Evolutionary conservation across 768 basidiomycete genomes (phyloP).

Genomic region (Russula sp.): DNA sequence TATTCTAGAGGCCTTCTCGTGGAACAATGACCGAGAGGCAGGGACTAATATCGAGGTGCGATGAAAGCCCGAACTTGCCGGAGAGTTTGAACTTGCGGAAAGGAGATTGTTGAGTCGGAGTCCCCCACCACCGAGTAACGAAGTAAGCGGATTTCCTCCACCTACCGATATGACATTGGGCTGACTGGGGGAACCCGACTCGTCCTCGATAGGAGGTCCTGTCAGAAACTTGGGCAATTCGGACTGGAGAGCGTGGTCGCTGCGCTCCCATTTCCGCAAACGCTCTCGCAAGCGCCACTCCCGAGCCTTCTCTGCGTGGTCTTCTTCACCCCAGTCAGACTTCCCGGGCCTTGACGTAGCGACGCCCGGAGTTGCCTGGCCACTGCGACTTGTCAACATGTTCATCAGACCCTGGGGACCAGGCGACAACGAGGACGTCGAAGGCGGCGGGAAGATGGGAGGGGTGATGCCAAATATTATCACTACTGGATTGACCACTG

Average conservation of each 20-base stretch:
- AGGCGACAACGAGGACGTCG: conserved; percentile 26
- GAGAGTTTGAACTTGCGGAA: conserved; percentile 5
- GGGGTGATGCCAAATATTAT: conserved; percentile 89
- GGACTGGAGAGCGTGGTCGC: conserved; percentile 48
- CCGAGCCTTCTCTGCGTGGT: conserved; percentile 54
- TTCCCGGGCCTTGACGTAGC: conserved; percentile 33
- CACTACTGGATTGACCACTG: conserved; percentile 60
- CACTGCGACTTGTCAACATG: conserved; percentile 39
- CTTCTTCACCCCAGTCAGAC: conserved; percentile 60
- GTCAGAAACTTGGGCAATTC: conserved; percentile 52
- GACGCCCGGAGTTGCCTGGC: conserved; percentile 28
- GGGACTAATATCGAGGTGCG: conserved; percentile 68
- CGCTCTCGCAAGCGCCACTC: conserved; percentile 68
- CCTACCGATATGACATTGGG: conserved; percentile 43
- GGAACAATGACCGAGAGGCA: conserved; percentile 40
- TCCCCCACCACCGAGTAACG: conserved; percentile 24
- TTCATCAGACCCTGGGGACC: conserved; percentile 34
- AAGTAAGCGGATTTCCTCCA: conserved; percentile 32
- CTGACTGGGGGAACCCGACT: conserved; percentile 18
- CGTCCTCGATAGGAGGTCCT: conserved; percentile 33
- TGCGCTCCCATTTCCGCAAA: conserved; percentile 66
- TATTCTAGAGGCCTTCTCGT: conserved; percentile 53
- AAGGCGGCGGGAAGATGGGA: conserved; percentile 47
- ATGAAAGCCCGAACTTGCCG: conserved; percentile 43
- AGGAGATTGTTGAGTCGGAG: conserved; percentile 19